phyloP scores from a whole-genome alignment of 331 rosid species.

The Cydonia oblonga region DNA sequence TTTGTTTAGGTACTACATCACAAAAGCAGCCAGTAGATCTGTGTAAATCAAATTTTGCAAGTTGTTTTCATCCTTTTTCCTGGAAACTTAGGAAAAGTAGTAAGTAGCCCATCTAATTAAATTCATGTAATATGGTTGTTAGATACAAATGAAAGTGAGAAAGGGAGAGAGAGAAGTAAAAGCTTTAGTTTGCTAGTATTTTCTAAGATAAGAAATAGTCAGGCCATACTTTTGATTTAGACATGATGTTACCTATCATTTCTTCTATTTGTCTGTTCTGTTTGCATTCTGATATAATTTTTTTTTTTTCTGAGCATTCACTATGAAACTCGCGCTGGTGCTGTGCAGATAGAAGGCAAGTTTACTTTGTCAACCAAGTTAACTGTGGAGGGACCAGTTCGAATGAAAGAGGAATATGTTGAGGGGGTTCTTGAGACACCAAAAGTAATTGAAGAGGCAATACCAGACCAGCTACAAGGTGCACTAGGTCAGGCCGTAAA shows the following conservation, averaged over 20 bases:
- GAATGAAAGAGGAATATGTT: constrained; percentile 83
- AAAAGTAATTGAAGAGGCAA: constrained; percentile 58
- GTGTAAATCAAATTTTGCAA: not conserved
- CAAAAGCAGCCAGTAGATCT: not conserved
- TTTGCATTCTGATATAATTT: not conserved
- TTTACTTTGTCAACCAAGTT: constrained; percentile 54
- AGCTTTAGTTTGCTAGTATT: not conserved
- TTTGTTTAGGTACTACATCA: not conserved
- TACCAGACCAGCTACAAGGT: constrained; percentile 82
- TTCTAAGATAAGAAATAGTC: not conserved
- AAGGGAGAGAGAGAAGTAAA: not conserved
- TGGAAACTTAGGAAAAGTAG: not conserved
- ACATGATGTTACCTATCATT: not conserved
- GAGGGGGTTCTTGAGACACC: constrained; percentile 81
- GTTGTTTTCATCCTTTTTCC: not conserved
- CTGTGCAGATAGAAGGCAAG: constrained; percentile 69
- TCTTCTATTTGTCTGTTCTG: not conserved
- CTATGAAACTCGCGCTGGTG: constrained; percentile 6
- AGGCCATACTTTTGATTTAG: not conserved
- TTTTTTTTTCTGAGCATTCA: constrained; percentile 1
- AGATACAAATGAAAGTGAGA: not conserved
- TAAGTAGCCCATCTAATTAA: not conserved
- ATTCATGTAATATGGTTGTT: not conserved
- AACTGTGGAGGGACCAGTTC: constrained; percentile 88
- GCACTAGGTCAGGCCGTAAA: constrained; percentile 66